Evolutionary conservation across 768 basidiomycete species (phyloP).

Genomic region (Pleurotus platypus): DNA sequence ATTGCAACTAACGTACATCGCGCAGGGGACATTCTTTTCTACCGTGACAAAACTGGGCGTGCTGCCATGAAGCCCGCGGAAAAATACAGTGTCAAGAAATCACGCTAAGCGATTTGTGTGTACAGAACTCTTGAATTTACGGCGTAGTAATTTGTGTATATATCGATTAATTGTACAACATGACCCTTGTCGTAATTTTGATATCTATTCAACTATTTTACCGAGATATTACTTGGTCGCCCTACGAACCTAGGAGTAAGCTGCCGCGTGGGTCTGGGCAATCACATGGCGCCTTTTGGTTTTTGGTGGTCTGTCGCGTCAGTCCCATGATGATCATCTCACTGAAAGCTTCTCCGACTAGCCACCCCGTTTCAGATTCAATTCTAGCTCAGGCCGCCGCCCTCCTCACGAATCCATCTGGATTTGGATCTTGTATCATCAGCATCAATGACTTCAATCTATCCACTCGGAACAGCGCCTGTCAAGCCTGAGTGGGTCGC

Average conservation of each 20-base stretch:
- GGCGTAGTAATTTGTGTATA: not conserved
- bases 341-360: no score
- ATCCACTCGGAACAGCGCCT: conserved; percentile 45
- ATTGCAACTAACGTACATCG: not conserved
- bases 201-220: no score
- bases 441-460: conserved; percentile 8
- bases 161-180: conserved; percentile 4
- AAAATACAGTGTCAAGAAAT: not conserved
- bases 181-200: not conserved
- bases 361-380: no score
- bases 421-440: not conserved
- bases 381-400: no score
- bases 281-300: no score
- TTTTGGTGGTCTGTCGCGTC: no score
- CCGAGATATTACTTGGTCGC: no score
- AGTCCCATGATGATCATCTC: no score
- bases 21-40: conserved; percentile 23
- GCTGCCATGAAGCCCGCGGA: conserved; percentile 9
- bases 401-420: not conserved
- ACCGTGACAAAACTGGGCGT: conserved; percentile 19
- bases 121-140: no score
- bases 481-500: conserved; percentile 47
- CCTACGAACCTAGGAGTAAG: no score
- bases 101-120: not conserved
- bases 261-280: no score